phyloP scores from a whole-genome alignment of 2,329 filamentous ascomycete genomes.

The Bisporella sp. region DNA sequence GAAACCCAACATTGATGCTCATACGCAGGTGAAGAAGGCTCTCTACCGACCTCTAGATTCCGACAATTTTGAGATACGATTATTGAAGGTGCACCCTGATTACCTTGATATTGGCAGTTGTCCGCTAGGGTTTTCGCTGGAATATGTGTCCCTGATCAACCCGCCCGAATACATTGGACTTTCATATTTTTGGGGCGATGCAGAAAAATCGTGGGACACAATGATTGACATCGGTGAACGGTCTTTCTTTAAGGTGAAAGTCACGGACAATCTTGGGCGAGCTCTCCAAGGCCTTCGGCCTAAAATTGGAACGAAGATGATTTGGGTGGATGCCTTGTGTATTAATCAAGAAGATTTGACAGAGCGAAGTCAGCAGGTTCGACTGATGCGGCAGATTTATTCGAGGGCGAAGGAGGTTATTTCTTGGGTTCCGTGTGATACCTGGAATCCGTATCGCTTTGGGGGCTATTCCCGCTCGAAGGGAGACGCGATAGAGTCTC shows the following conservation, averaged over 20 bases:
- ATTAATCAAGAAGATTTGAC: neutral
- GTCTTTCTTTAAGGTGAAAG: neutral
- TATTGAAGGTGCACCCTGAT: too few species aligned
- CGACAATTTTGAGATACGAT: too few species aligned
- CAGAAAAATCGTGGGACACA: neutral
- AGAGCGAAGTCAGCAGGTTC: neutral
- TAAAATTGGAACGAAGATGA: neutral
- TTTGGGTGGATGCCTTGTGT: neutral
- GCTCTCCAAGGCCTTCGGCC: neutral
- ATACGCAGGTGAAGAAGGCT: too few species aligned
- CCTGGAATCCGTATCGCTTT: neutral
- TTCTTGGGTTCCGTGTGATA: neutral
- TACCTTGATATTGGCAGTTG: too few species aligned
- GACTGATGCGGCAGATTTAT: neutral
- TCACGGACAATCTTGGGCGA: neutral
- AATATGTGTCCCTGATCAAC: neutral
- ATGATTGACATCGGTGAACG: neutral
- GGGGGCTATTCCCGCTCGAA: neutral
- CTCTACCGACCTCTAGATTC: too few species aligned
- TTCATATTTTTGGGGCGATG: neutral
- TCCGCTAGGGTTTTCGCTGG: neutral
- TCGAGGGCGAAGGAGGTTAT: neutral
- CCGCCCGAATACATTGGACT: neutral
- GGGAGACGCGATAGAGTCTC: neutral
- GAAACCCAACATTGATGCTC: too few species aligned